Conservation (phyloP, 768 basidiomycete genomes). For the Lactarius evosmus region DNA sequence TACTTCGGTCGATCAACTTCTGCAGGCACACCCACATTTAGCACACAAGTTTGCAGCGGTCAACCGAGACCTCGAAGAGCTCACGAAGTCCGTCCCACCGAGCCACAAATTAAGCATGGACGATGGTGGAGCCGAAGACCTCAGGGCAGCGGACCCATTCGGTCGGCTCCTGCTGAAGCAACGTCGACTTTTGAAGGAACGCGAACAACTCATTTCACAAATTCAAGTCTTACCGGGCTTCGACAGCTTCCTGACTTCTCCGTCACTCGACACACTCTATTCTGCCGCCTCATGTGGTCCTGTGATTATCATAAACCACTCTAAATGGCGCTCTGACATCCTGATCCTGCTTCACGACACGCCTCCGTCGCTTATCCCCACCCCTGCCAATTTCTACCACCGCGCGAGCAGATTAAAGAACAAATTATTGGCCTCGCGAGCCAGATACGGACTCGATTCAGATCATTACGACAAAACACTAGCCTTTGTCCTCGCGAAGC, state of each 20-base stretch:
- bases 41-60: neutral
- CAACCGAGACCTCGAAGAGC: neutral
- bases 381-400: neutral
- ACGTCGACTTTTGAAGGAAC: constrained; percentile 7
- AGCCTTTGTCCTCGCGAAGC: neutral
- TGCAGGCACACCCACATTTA: neutral
- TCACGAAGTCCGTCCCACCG: neutral
- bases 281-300: constrained; percentile 7
- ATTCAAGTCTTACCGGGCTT: constrained; percentile 6
- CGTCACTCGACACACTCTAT: neutral
- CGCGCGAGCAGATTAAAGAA: neutral
- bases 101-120: neutral
- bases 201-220: neutral
- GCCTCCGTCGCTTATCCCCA: constrained; percentile 2
- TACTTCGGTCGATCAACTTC: neutral
- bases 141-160: neutral
- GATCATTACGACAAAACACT: neutral
- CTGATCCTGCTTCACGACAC: constrained; percentile 3
- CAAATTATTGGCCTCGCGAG: neutral
- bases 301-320: constrained; percentile 13
- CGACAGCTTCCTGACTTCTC: neutral
- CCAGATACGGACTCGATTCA: neutral
- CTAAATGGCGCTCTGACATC: constrained; percentile 8
- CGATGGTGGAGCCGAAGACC: neutral
- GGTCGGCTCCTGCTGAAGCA: neutral